Percentiles rank a stretch among this genome's conserved stretches.
Conservation (phyloP, 2,329 filamentous ascomycete species). For the Fragosphaeria purpurea region DNA sequence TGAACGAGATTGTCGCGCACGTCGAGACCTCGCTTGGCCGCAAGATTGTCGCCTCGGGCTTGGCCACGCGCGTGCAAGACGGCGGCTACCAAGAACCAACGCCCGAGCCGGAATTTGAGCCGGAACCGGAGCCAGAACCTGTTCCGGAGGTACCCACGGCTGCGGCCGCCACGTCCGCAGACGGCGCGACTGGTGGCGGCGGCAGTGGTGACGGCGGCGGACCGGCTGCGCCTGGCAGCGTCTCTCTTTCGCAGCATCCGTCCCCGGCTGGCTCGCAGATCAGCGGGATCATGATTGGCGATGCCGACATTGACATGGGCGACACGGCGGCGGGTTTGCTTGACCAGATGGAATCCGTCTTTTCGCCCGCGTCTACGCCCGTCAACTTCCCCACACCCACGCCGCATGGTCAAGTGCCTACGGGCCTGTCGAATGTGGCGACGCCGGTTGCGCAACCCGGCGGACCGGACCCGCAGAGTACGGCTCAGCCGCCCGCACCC, state of each 20-base stretch:
- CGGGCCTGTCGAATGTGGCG: conserved; percentile 42
- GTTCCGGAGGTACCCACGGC: conserved; percentile 8
- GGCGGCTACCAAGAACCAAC: conserved; percentile 61
- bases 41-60: conserved; percentile 52
- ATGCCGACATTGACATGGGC: conserved; percentile 55
- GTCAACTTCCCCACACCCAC: conserved; percentile 52
- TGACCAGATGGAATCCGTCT: conserved; percentile 57
- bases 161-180: conserved; percentile 3
- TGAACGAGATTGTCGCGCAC: conserved; percentile 65
- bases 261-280: conserved; percentile 47
- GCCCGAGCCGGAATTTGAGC: conserved; percentile 30
- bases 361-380: conserved; percentile 51
- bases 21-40: conserved; percentile 64
- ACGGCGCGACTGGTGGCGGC: conserved; percentile 10
- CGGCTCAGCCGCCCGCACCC: conserved; percentile 17
- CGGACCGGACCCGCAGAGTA: conserved; percentile 32
- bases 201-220: conserved; percentile 13
- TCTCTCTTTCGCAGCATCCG: conserved; percentile 38
- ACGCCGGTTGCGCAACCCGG: conserved; percentile 42
- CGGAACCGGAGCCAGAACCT: conserved; percentile 22
- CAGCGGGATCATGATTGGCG: conserved; percentile 45
- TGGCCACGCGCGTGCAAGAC: conserved; percentile 63
- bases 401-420: conserved; percentile 32
- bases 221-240: conserved; percentile 15
- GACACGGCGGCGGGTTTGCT: conserved; percentile 54